These are phyloP conservation scores for Exophiala sp. DNA, from an alignment of 2,329 filamentous ascomycete species.

Conservation along the genomic window DNA sequence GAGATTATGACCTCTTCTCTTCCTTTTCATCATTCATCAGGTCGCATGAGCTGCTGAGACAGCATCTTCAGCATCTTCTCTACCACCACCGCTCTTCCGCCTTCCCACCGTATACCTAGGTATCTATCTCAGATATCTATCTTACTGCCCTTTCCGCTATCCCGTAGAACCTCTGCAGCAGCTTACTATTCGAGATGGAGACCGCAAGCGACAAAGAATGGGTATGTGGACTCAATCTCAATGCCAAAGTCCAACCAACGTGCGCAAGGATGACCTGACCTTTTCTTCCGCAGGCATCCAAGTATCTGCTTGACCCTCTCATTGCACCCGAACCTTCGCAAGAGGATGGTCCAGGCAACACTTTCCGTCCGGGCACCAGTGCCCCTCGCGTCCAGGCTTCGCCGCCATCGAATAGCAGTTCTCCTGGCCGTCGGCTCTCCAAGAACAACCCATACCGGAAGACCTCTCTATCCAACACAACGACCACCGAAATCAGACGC, in stretches of 20 bases:
- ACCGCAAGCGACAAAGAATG: slow-evolving; percentile 45
- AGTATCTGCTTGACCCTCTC: slow-evolving; percentile 64
- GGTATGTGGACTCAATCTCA: slow-evolving; percentile 34
- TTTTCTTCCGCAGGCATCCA: slow-evolving; percentile 49
- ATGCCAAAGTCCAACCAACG: neutral
- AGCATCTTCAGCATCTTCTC: too few species aligned
- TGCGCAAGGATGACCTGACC: slow-evolving; percentile 14
- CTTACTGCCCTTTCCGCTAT: neutral
- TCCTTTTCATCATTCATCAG: neutral
- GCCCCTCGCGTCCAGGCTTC: slow-evolving; percentile 12
- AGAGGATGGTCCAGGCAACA: slow-evolving; percentile 59
- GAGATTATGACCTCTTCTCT: neutral
- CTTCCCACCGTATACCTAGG: neutral
- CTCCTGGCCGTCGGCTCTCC: slow-evolving; percentile 17
- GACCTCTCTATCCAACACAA: slow-evolving; percentile 10
- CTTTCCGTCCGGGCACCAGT: slow-evolving; percentile 37
- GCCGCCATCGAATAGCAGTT: slow-evolving; percentile 5
- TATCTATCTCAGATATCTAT: neutral
- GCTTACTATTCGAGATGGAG: slow-evolving; percentile 29
- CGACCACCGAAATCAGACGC: slow-evolving; percentile 14
- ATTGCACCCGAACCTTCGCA: slow-evolving; percentile 61
- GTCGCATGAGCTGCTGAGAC: too few species aligned
- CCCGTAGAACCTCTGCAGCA: neutral
- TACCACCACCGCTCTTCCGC: neutral
- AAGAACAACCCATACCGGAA: slow-evolving; percentile 28